Base-by-base conservation (phyloP, 2,329 filamentous ascomycete species). In the Paraphoma chrysanthemicola region DNA sequence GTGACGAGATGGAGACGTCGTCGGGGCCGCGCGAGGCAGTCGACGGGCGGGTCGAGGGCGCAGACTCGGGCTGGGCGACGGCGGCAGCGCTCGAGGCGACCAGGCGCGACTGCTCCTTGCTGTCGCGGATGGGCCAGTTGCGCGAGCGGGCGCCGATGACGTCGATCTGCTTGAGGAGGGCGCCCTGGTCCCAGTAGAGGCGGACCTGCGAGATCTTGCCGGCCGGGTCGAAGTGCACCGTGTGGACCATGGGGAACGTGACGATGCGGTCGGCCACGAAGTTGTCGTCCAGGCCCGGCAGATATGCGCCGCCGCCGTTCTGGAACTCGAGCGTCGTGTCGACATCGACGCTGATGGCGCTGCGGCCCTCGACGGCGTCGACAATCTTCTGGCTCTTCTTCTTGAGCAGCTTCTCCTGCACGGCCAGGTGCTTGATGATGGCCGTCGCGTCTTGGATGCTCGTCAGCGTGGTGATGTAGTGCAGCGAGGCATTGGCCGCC, bases 61-160 rank as follows among this genome's bases (percentile, higher is more conserved):
- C 62, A 12, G 72, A 69, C 17, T 67, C 67, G 12, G 71, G 62
- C 46, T 74, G 66, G 14, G 64, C 62, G 46, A 68, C 53, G 18
- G 56, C 80, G n/a, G 79, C 75, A 67, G 85, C 84, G 62, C 83
- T 88, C 48, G 81, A 82, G 62, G 85, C 82, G 68, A 97, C 91
- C 69, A 97, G 81, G 69, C 87, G 88, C 66, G 90, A 84, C 80
- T 98, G 93, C 51, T 97, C 93, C 69, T 87, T 87, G 73, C 89
- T 90, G 74, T 97, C 93, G 66, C 88, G 87, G 73, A 99, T 96
- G 52, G 95, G 95, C 95, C 95, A 99, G 79, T 95, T 96, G 76
- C 90, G 91, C 54, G 91, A 92, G 51, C 90, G 89, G 73, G 89
- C 90, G 70, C 95, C 94, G 77, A 99, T 98, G 54, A 97, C 88